Evolutionary conservation across 768 basidiomycete genomes (phyloP).

Genomic region (Termitomyces sp.): DNA sequence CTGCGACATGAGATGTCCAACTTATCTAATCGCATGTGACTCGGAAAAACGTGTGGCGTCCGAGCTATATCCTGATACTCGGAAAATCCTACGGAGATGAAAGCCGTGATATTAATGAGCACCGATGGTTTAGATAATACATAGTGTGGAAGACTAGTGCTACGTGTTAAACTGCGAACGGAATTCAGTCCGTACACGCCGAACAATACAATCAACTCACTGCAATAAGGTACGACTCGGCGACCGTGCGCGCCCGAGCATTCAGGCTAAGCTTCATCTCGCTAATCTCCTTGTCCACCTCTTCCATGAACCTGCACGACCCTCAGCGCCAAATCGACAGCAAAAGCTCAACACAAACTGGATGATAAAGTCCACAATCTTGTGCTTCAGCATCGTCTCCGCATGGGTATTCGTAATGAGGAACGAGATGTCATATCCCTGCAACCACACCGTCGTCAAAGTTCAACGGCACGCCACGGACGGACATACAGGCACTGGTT

Average conservation of each 20-base stretch:
- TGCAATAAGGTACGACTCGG: conserved; percentile 92
- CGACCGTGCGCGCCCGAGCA: conserved; percentile 93
- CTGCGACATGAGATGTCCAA: conserved; percentile 34
- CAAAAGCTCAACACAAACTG: conserved; percentile 51
- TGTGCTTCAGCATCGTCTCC: conserved; percentile 99
- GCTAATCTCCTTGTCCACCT: conserved; percentile 98
- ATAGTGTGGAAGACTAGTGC: conserved; percentile 9
- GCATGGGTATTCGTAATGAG: conserved; percentile 95
- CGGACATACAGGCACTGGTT: conserved; percentile 74
- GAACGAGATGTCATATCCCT: conserved; percentile 99
- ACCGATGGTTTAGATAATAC: no score
- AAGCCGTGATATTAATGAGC: no score
- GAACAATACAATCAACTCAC: conserved; percentile 39
- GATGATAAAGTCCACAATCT: conserved; percentile 99
- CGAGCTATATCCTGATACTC: no score
- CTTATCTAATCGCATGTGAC: background rate
- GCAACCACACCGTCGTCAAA: no score
- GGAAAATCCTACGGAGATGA: no score
- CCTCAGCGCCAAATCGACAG: conserved; percentile 2
- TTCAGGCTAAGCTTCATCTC: conserved; percentile 99
- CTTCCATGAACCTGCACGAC: conserved; percentile 84
- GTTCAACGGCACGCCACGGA: background rate
- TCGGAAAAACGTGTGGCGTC: background rate
- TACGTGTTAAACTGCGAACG: conserved; percentile 33
- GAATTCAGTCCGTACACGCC: conserved; percentile 1